Evolutionary conservation across 2,329 filamentous ascomycete genomes (phyloP).

Genomic region (Penicillium crustosum): DNA sequence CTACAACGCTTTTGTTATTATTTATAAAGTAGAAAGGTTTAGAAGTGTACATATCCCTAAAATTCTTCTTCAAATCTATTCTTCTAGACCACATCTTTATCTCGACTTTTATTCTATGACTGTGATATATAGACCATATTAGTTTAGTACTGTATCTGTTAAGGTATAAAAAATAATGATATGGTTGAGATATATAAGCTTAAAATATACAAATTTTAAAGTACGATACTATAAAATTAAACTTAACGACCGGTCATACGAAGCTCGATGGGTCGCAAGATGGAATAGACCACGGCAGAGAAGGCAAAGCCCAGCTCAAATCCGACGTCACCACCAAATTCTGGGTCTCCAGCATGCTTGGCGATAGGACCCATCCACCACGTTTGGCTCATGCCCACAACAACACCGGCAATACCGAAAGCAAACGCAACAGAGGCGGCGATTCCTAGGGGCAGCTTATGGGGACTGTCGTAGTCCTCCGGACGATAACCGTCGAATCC

Average conservation of each 20-base stretch:
- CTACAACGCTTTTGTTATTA: no score
- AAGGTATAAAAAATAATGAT: no score
- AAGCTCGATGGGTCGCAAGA: conserved; percentile 53
- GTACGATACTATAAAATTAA: background rate
- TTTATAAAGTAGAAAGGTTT: no score
- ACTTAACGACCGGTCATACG: conserved; percentile 44
- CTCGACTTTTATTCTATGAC: no score
- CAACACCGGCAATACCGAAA: conserved; percentile 64
- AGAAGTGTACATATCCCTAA: no score
- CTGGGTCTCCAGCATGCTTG: conserved; percentile 53
- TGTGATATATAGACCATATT: no score
- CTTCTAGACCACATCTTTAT: no score
- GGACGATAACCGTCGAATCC: conserved; percentile 61
- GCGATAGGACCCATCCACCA: conserved; percentile 71
- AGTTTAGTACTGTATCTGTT: no score
- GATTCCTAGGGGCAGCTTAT: conserved; percentile 61
- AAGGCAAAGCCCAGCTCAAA: conserved; percentile 68
- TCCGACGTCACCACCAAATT: conserved; percentile 57
- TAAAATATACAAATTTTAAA: no score
- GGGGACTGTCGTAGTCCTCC: conserved; percentile 58
- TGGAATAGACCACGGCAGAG: conserved; percentile 52
- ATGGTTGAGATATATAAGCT: no score
- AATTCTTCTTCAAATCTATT: no score
- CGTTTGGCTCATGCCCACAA: conserved; percentile 67
- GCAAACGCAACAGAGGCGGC: conserved; percentile 64